Conservation (phyloP, 2,329 filamentous ascomycete species). For the Mycosphaerella sp. region DNA sequence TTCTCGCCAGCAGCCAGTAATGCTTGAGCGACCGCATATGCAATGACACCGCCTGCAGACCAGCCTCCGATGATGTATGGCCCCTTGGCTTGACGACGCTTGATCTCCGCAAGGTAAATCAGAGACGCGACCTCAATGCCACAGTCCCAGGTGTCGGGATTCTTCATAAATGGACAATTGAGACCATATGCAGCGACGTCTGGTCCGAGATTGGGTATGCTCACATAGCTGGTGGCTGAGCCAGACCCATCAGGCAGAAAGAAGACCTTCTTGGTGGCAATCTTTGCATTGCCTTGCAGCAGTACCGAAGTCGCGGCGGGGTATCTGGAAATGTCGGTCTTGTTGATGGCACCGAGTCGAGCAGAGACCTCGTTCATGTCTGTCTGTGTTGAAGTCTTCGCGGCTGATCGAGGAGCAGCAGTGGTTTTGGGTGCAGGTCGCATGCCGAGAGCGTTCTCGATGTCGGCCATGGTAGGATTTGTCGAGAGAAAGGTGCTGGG, state of each 20-base stretch:
- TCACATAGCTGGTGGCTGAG: conserved; percentile 61
- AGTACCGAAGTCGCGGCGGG: conserved; percentile 50
- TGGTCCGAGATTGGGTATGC: conserved; percentile 50
- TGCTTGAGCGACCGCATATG: conserved; percentile 47
- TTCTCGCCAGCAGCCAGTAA: conserved; percentile 44
- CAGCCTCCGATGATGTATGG: conserved; percentile 51
- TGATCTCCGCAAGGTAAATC: conserved; percentile 63
- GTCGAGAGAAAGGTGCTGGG: conserved; percentile 52
- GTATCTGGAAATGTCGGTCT: conserved; percentile 39
- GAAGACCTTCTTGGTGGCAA: conserved; percentile 50
- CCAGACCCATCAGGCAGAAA: conserved; percentile 50
- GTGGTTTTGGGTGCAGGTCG: conserved; percentile 33
- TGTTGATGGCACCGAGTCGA: conserved; percentile 36
- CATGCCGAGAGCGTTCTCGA: conserved; percentile 58
- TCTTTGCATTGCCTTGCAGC: conserved; percentile 52
- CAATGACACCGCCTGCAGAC: conserved; percentile 52
- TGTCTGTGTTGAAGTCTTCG: conserved; percentile 24
- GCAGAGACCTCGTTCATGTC: conserved; percentile 46
- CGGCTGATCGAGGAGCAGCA: conserved; percentile 15
- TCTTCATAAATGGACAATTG: conserved; percentile 67
- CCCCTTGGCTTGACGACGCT: conserved; percentile 61
- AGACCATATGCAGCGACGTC: conserved; percentile 49
- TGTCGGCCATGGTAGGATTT: conserved; percentile 58
- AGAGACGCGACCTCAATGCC: conserved; percentile 59
- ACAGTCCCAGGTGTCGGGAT: conserved; percentile 58